Percentiles rank a stretch among this genome's conserved stretches.
phyloP scores from a whole-genome alignment of 257 asterid species.

The Linderniella brevidens region DNA sequence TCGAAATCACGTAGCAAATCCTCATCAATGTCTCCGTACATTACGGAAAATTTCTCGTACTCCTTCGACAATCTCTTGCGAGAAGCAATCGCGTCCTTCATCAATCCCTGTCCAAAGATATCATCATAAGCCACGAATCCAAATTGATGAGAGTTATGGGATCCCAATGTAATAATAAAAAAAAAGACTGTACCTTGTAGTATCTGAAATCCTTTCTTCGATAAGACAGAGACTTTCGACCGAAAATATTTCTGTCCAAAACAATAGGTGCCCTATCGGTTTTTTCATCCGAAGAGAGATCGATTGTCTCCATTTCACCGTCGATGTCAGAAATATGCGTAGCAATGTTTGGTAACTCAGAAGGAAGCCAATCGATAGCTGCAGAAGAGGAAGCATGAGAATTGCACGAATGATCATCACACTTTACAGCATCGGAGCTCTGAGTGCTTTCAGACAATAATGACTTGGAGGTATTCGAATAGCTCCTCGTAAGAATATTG shows the following conservation, averaged over 20 bases:
- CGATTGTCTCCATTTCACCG: conserved; percentile 37
- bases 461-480: too few species aligned
- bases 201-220: conserved; percentile 39
- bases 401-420: too few species aligned
- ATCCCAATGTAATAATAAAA: too few species aligned
- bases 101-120: conserved; percentile 24
- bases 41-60: conserved; percentile 45
- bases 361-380: too few species aligned
- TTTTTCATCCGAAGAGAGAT: conserved; percentile 29
- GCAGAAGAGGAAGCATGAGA: too few species aligned
- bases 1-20: conserved; percentile 18
- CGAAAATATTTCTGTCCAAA: conserved; percentile 11
- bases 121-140: too few species aligned
- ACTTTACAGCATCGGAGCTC: too few species aligned
- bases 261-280: conserved; percentile 14
- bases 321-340: conserved; percentile 3
- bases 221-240: conserved; percentile 13
- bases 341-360: too few species aligned
- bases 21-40: conserved; percentile 46
- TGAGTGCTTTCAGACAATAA: too few species aligned
- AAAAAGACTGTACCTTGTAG: conserved; percentile 30
- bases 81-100: conserved; percentile 43
- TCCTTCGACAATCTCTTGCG: conserved; percentile 58
- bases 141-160: too few species aligned
- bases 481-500: too few species aligned